Base-by-base conservation (phyloP, 495 filamentous ascomycete genomes). In the Aspergillus leporis region DNA sequence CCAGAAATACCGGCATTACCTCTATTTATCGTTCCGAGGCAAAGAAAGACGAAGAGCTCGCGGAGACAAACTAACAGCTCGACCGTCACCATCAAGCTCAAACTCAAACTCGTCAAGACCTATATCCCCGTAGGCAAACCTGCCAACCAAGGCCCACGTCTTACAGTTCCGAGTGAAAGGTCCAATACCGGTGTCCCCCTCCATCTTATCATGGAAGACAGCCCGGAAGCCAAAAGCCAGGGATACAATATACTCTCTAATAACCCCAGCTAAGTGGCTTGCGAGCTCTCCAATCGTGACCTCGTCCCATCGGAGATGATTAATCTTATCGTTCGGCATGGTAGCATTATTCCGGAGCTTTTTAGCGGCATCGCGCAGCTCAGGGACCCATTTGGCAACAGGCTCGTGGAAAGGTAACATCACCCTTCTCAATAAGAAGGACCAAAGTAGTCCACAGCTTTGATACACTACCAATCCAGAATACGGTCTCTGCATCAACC, bases 281-380 rank as follows among this genome's bases (percentile, higher is more conserved):
- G 81, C 80, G 34, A 87, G 61, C 10, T 76, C 70, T 3, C 80
- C 78, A 14, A 86, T 68, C 0, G 83, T 86, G 31, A 85, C 70
- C 22, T 81, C 75, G 21, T 77, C 69, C 85, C 85, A 87, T 16
- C 70, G 67, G 31, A 83, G 70, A 32, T 59, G 55, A 45, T 72
- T 63, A 40, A 70, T 68, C 8, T 68, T 72, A 62, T 84, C 70
- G 2, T 57, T 55, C 9, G n/a, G 3, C 23, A 60, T 34, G 19
- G 46, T 31, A 23, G 38, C 5, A 18, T 62, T 45, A 23, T 51
- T 16, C 0, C 66, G 68, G 6, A 60, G 61, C 28, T 46, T 32
- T 21, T 18, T 28, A 8, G 46, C 36, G 3, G 46, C 46, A n/a
- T 40, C 25, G 13, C 51, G 54, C 55, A 86, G 69, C 63, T 87